Conservation (phyloP, 805 yeast species). For the Candida insectorum region DNA sequence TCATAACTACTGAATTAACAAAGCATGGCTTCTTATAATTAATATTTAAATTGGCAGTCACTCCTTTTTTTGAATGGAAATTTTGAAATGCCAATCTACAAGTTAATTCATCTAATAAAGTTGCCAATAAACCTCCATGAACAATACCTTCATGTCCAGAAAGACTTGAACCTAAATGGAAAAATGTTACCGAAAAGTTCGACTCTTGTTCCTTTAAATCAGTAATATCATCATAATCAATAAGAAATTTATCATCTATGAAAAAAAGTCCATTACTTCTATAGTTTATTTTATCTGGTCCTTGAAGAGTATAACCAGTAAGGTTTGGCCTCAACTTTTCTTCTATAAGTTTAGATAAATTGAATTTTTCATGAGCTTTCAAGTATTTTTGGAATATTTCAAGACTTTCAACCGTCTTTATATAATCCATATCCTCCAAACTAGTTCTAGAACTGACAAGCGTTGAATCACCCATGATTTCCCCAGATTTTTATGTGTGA, state of each 20-base stretch:
- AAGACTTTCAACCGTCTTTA: too few species aligned
- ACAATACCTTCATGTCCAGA: slow-evolving; percentile 40
- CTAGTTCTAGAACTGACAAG: slow-evolving; percentile 1
- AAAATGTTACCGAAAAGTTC: slow-evolving; percentile 35
- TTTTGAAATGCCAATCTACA: slow-evolving; percentile 42
- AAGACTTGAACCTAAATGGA: slow-evolving; percentile 34
- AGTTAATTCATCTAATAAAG: slow-evolving; percentile 40
- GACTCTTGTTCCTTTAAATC: slow-evolving; percentile 13
- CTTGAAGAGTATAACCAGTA: slow-evolving; percentile 34
- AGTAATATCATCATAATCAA: slow-evolving; percentile 21
- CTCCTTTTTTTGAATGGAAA: slow-evolving; percentile 36
- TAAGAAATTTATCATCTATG: slow-evolving; percentile 28
- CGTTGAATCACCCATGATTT: slow-evolving; percentile 4
- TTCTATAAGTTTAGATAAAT: slow-evolving; percentile 13
- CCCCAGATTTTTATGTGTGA: too few species aligned
- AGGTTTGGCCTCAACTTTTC: slow-evolving; percentile 32
- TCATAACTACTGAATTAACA: slow-evolving; percentile 27
- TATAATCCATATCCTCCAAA: background rate
- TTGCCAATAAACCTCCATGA: slow-evolving; percentile 44
- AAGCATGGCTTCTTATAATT: slow-evolving; percentile 36
- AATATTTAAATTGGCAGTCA: slow-evolving; percentile 42
- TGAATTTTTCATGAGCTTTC: slow-evolving; percentile 8
- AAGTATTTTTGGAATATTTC: slow-evolving; percentile 1
- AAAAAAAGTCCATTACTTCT: slow-evolving; percentile 32
- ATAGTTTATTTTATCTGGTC: slow-evolving; percentile 30